Percentiles rank a stretch among this genome's conserved stretches.
These are phyloP conservation scores for Xylariaceae sp. DNA, from an alignment of 2,329 filamentous ascomycete genomes.

Conservation along the genomic window DNA sequence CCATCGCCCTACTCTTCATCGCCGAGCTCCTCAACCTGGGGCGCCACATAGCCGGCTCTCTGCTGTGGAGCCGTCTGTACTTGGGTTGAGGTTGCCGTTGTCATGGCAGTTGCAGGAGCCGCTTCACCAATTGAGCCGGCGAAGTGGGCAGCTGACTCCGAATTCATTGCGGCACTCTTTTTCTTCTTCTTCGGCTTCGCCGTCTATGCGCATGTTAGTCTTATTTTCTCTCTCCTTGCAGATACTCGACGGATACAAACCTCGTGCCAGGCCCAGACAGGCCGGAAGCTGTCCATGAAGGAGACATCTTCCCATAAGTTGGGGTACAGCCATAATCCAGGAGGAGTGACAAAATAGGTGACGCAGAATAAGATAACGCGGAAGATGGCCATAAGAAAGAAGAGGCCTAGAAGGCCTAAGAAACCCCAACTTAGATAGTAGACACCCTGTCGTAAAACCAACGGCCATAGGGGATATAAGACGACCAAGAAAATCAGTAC, in stretches of 20 bases:
- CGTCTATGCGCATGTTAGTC: constrained; percentile 24
- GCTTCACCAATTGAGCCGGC: constrained; percentile 51
- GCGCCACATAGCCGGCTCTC: constrained; percentile 43
- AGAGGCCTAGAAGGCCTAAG: constrained; percentile 81
- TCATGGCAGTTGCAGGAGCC: constrained; percentile 50
- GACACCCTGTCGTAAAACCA: constrained; percentile 84
- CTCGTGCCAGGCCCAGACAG: constrained; percentile 98
- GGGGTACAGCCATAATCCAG: constrained; percentile 96
- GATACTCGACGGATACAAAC: constrained; percentile 45
- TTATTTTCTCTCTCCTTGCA: background rate
- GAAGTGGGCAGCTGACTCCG: constrained; percentile 39
- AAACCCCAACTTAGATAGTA: constrained; percentile 97
- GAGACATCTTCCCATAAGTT: constrained; percentile 98
- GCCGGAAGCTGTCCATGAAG: constrained; percentile 95
- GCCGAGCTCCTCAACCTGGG: constrained; percentile 50
- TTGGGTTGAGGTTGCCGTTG: constrained; percentile 54
- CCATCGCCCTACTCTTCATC: constrained; percentile 43
- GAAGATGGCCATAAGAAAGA: constrained; percentile 98
- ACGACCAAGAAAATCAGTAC: constrained; percentile 82
- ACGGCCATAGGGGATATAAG: constrained; percentile 93
- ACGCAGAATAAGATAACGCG: constrained; percentile 89
- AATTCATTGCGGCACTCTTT: constrained; percentile 43
- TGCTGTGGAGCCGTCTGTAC: constrained; percentile 42
- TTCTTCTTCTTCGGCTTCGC: constrained; percentile 53
- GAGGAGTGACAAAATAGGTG: constrained; percentile 78